phyloP scores from a whole-genome alignment of 192 early-diverging fungal species.

The Coemansia sp. region DNA sequence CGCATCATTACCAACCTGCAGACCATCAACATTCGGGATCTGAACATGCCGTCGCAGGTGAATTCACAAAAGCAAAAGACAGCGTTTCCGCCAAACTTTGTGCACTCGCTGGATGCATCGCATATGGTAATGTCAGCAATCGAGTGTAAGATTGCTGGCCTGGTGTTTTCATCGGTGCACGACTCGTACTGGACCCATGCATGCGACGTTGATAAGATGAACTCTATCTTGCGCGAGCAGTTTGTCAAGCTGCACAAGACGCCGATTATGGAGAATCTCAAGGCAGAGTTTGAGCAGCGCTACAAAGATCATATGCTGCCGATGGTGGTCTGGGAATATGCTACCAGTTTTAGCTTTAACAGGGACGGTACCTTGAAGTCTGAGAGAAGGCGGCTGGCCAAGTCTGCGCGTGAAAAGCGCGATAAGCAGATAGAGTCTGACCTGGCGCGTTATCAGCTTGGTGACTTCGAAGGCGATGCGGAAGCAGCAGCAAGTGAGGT shows the following conservation, averaged over 20 bases:
- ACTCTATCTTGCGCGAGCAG: slow-evolving; percentile 77
- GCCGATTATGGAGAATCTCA: slow-evolving; percentile 80
- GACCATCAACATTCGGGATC: slow-evolving; percentile 70
- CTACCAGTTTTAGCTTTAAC: slow-evolving; percentile 12
- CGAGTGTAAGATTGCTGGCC: slow-evolving; percentile 69
- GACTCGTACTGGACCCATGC: slow-evolving; percentile 99
- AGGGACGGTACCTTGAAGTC: slow-evolving; percentile 10
- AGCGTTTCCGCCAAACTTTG: slow-evolving; percentile 98
- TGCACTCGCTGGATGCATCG: slow-evolving; percentile 95
- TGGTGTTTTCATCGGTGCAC: slow-evolving; percentile 94
- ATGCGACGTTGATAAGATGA: slow-evolving; percentile 83
- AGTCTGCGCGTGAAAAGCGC: slow-evolving; percentile 1
- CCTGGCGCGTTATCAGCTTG: slow-evolving; percentile 26
- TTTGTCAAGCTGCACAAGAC: slow-evolving; percentile 83
- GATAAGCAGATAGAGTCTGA: slow-evolving; percentile 23
- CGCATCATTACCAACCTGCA: slow-evolving; percentile 78
- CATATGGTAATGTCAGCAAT: slow-evolving; percentile 96
- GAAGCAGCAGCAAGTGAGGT: not conserved
- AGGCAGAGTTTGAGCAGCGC: slow-evolving; percentile 77
- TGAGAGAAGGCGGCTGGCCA: not conserved
- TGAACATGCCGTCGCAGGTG: slow-evolving; percentile 68
- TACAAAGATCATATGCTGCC: slow-evolving; percentile 72
- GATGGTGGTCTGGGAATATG: slow-evolving; percentile 54
- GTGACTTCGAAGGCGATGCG: slow-evolving; percentile 4
- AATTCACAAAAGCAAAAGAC: slow-evolving; percentile 89